Evolutionary conservation across 1,284 basidiomycete species (phyloP), one percentile per base, ranked within the genome.

Genomic region (Crucibulum cyathiforme): DNA sequence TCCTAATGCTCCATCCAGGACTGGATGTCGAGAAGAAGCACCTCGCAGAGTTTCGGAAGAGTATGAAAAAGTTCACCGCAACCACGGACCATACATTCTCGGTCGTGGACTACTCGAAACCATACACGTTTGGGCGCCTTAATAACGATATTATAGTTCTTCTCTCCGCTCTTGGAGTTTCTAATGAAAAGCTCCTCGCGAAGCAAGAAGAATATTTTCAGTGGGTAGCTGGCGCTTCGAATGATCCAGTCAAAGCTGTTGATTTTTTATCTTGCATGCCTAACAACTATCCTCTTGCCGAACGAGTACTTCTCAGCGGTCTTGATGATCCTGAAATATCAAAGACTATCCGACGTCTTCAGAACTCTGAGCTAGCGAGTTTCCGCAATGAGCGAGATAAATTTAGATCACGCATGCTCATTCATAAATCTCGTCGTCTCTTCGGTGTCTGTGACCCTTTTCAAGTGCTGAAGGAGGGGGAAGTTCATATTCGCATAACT

Each of bases 71-170:
- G 65, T 89, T 90, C 70, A 79, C 71, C 10, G 82, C 85, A 0
- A 84, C 79, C 0, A 67, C 74, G 5, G 83, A 88, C 60, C 76
- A 80, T 52, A 87, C 85, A 0, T 88, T 90, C 71, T 89, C 87
- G 0, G 84, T 89, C 37, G 86, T 90, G 12, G 84, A 84, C 47
- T 79, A 84, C 64, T 89, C 88, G 1, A 80, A 77, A 47, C 88
- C 87, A 1, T 89, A 86, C 56, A 75, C 84, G 0, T 90, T 87
- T 66, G 86, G 84, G 1, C 80, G 87, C 9, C 76, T 90, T 31
- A 90, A 90, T 67, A 88, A 89, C 70, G 88, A 89, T 58, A 82
- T 89, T 64, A 84, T 89, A 12, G 84, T 86, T 24, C 82, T 90
- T 7, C 77, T 90, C 5, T 83, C 85, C 3, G 85, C 85, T 58